These are phyloP conservation scores for Helicocarpus griseus DNA, from an alignment of 2,329 filamentous ascomycete genomes.

Conservation along the genomic window DNA sequence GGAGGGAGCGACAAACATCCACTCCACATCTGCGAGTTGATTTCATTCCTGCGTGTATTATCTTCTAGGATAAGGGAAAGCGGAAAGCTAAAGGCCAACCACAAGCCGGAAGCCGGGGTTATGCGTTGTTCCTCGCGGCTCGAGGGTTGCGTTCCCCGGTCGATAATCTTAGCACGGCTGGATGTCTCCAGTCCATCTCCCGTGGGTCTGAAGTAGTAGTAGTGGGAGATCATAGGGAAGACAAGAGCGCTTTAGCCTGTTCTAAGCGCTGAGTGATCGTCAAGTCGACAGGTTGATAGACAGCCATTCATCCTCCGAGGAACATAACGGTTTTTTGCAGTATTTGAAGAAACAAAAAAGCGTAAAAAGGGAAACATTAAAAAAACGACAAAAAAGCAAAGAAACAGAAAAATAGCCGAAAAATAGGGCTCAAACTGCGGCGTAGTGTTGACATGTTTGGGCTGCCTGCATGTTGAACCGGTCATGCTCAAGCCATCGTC, in stretches of 20 bases:
- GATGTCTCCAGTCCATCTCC: background rate
- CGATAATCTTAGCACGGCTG: background rate
- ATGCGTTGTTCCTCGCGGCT: constrained; percentile 1
- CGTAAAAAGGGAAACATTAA: too few relatives aligned
- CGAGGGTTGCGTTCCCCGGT: background rate
- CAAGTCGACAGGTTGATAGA: background rate
- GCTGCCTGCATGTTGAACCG: constrained; percentile 4
- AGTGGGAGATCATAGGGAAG: background rate
- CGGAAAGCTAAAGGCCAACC: background rate
- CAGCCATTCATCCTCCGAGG: background rate
- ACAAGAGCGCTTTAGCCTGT: too few relatives aligned
- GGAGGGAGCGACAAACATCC: background rate
- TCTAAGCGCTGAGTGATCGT: background rate
- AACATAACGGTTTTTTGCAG: too few relatives aligned
- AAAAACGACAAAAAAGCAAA: background rate
- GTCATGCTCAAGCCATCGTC: background rate
- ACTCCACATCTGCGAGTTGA: background rate
- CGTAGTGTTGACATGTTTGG: constrained; percentile 2
- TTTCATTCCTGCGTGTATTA: background rate
- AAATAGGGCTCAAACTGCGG: background rate
- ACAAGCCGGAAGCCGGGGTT: background rate
- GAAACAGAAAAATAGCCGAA: background rate
- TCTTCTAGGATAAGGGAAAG: background rate
- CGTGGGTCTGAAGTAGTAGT: background rate
- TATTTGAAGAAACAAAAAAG: background rate